phyloP scores from a whole-genome alignment of 1,284 basidiomycete genomes.

The Boletellus deceptivus region DNA sequence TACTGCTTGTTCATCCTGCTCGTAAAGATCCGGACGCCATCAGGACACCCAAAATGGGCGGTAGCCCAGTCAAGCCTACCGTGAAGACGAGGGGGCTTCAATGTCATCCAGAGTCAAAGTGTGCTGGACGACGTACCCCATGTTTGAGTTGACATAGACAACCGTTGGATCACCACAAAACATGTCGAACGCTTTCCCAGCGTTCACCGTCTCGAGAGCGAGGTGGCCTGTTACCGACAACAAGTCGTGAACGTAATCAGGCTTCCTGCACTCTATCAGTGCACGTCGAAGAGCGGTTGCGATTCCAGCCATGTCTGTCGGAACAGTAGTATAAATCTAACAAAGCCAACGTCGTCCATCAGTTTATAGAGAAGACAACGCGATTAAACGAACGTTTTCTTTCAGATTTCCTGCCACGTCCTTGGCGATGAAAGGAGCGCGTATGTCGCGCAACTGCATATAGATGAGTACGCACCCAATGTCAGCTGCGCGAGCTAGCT shows the following conservation, averaged over 20 bases:
- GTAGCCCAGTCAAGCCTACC: constrained; percentile 30
- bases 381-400: constrained; percentile 25
- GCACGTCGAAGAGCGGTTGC: constrained; percentile 27
- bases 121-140: constrained; percentile 20
- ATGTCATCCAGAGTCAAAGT: neutral
- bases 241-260: constrained; percentile 23
- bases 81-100: neutral
- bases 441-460: no score
- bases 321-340: constrained; percentile 18
- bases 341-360: neutral
- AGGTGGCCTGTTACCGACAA: constrained; percentile 29
- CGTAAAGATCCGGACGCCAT: constrained; percentile 24
- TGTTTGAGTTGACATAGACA: constrained; percentile 34
- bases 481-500: no score
- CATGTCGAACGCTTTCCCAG: constrained; percentile 23
- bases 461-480: no score
- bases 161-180: constrained; percentile 9
- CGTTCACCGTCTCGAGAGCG: constrained; percentile 29
- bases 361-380: no score
- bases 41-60: constrained; percentile 32
- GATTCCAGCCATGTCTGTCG: constrained; percentile 16
- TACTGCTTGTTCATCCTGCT: constrained; percentile 24
- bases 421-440: constrained; percentile 18
- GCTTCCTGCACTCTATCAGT: constrained; percentile 19
- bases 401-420: constrained; percentile 29